These are phyloP conservation scores for Urochloa ruziziensis DNA, from an alignment of 176 grass and related monocot genomes.

Conservation along the genomic window DNA sequence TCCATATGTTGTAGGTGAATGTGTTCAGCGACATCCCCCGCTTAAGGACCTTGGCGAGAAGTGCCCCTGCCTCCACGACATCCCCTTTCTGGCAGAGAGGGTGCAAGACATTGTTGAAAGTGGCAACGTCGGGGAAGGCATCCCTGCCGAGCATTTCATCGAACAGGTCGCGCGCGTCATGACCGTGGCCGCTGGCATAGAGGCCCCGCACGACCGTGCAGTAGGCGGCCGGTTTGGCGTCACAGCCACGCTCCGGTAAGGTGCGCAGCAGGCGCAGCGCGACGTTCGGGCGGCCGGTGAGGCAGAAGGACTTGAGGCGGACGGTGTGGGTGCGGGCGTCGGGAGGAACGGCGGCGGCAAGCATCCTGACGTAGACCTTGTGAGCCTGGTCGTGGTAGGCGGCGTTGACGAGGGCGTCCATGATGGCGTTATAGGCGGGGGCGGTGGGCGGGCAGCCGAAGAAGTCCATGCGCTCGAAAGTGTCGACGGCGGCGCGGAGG, in stretches of 20 bases:
- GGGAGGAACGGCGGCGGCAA: slow-evolving; percentile 50
- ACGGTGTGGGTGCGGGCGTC: slow-evolving; percentile 73
- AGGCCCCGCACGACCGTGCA: slow-evolving; percentile 70
- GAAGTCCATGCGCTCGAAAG: slow-evolving; percentile 93
- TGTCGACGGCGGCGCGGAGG: slow-evolving; percentile 73
- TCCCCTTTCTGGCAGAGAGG: slow-evolving; percentile 75
- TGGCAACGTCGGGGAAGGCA: slow-evolving; percentile 44
- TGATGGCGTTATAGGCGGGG: slow-evolving; percentile 77
- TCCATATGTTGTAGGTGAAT: slow-evolving; percentile 89
- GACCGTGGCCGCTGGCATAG: slow-evolving; percentile 29
- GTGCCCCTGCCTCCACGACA: slow-evolving; percentile 50
- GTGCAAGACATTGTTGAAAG: slow-evolving; percentile 87
- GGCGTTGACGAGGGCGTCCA: slow-evolving; percentile 74
- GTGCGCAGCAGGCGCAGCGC: slow-evolving; percentile 70
- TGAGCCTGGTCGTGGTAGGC: slow-evolving; percentile 86
- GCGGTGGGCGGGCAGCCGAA: slow-evolving; percentile 68
- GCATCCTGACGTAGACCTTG: slow-evolving; percentile 92
- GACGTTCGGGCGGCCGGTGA: slow-evolving; percentile 63
- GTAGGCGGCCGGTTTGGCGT: slow-evolving; percentile 48
- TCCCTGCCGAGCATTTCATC: slow-evolving; percentile 63
- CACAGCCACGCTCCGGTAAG: slow-evolving; percentile 56
- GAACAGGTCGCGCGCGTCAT: slow-evolving; percentile 60
- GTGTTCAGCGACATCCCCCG: slow-evolving; percentile 50
- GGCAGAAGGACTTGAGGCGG: slow-evolving; percentile 81
- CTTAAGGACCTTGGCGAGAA: slow-evolving; percentile 76